Evolutionary conservation across 805 yeast species (phyloP), one percentile per base, ranked within the genome.

Genomic region (Candida palmyrensis): DNA sequence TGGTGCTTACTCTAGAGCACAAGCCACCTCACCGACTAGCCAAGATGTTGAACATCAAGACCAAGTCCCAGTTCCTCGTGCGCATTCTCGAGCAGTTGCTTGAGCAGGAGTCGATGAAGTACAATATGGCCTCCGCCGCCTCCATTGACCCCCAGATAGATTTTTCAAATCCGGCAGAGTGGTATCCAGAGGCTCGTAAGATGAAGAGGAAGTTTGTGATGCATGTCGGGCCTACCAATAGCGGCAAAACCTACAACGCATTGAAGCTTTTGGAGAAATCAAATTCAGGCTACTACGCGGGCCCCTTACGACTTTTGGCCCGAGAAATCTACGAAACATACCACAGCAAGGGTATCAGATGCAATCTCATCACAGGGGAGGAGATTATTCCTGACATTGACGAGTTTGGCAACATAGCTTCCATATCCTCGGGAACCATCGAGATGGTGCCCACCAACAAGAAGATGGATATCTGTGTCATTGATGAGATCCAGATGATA

Each of bases 151-250:
- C n/a, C 18, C 32, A 32, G 25, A 45, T 59, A 5, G 66, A 59
- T 30, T 46, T 57, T 13, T 48, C 57, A 4, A 53, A 62, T 33
- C 71, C 71, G 6, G 63, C 66, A 3, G 62, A 62, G 43, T 83
- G 95, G 88, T 92, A 70, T 48, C 96, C 97, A 0, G 77, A 70
- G 28, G 94, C 98, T 1, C 67, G 97, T 25, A 74, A 77, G 41
- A 66, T 87, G 63, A 79, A 77, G 42, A 66, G 99, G 25, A 79
- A 82, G 32, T 69, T 92, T 30, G 71, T 82, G n/a, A 74, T 92
- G 78, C 99, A 92, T 53, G 85, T 92, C 8, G 99, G 99, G 0
- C 98, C 99, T 1, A 92, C 99, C 0, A 92, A 92, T 54, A 80
- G 92, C 44, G 99, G 99, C 9, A 92, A 92, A 49, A 92, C 97